Evolutionary conservation across 2,329 filamentous ascomycete genomes (phyloP).

Genomic region (Monosporascus sp.): DNA sequence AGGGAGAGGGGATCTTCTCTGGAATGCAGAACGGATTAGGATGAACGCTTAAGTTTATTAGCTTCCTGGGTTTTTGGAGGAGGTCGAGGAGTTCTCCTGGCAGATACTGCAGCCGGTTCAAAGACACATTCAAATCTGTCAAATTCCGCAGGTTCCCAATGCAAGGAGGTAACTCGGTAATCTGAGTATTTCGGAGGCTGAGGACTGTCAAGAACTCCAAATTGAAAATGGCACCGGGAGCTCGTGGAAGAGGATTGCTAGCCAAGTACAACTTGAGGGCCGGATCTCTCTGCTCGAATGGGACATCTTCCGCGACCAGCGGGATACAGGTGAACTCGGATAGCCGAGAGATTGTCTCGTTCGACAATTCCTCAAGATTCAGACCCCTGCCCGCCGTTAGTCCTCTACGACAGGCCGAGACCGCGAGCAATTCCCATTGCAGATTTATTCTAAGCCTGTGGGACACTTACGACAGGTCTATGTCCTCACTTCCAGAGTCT

Average conservation of each 20-base stretch:
- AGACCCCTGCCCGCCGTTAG: slow-evolving; percentile 1
- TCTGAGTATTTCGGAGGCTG: slow-evolving; percentile 58
- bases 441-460: not conserved
- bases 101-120: slow-evolving; percentile 55
- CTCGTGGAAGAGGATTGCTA: slow-evolving; percentile 48
- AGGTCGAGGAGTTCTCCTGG: slow-evolving; percentile 59
- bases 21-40: slow-evolving; percentile 58
- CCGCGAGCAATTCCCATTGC: not conserved
- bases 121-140: slow-evolving; percentile 57
- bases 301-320: slow-evolving; percentile 47
- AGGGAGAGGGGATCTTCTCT: slow-evolving; percentile 6
- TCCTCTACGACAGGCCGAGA: not conserved
- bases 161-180: slow-evolving; percentile 54
- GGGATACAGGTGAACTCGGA: slow-evolving; percentile 49
- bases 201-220: slow-evolving; percentile 58
- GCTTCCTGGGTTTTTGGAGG: slow-evolving; percentile 36
- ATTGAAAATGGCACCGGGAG: slow-evolving; percentile 58
- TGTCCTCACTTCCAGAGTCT: slow-evolving; percentile 51
- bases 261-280: slow-evolving; percentile 57
- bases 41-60: slow-evolving; percentile 49
- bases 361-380: slow-evolving; percentile 40
- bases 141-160: slow-evolving; percentile 55
- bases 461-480: slow-evolving; percentile 56
- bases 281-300: slow-evolving; percentile 54
- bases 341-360: slow-evolving; percentile 52